phyloP scores from a whole-genome alignment of 1,139 yeast species.

The Hansenula lynferdii region DNA sequence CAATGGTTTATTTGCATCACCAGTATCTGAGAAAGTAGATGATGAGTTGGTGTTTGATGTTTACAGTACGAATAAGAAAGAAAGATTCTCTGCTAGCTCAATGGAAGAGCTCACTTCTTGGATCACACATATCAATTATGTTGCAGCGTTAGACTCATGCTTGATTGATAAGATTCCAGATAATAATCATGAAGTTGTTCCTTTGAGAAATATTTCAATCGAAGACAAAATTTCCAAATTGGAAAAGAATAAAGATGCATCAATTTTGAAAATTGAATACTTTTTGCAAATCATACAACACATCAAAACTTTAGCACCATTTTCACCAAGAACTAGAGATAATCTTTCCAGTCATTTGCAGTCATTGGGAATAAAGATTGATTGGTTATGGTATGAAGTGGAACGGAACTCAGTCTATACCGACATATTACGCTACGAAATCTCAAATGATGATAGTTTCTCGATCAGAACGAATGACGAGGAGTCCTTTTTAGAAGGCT shows the following conservation, averaged over 20 bases:
- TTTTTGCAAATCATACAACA: constrained; percentile 34
- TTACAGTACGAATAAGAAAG: constrained; percentile 33
- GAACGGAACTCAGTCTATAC: constrained; percentile 38
- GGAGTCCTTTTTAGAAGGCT: constrained; percentile 21
- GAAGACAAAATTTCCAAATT: constrained; percentile 29
- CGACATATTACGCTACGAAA: constrained; percentile 27
- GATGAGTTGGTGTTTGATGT: constrained; percentile 26
- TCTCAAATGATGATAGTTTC: constrained; percentile 2
- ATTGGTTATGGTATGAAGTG: constrained; percentile 50
- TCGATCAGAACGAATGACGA: constrained; percentile 7
- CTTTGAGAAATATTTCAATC: constrained; percentile 20
- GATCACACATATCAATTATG: constrained; percentile 50
- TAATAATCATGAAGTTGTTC: constrained; percentile 19
- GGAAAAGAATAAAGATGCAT: constrained; percentile 26
- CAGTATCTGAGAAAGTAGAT: constrained; percentile 2
- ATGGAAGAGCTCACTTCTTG: constrained; percentile 43
- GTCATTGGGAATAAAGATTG: constrained; percentile 42
- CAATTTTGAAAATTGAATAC: constrained; percentile 31
- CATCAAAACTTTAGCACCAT: constrained; percentile 44
- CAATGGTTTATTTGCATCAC: constrained; percentile 30
- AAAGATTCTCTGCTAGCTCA: constrained; percentile 26
- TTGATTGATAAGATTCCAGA: constrained; percentile 17
- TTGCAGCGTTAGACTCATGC: constrained; percentile 47
- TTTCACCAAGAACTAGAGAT: constrained; percentile 46
- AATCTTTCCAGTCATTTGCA: constrained; percentile 38